Base-by-base conservation (phyloP, 2,329 filamentous ascomycete species). In the Blastomyces emzantsi region DNA sequence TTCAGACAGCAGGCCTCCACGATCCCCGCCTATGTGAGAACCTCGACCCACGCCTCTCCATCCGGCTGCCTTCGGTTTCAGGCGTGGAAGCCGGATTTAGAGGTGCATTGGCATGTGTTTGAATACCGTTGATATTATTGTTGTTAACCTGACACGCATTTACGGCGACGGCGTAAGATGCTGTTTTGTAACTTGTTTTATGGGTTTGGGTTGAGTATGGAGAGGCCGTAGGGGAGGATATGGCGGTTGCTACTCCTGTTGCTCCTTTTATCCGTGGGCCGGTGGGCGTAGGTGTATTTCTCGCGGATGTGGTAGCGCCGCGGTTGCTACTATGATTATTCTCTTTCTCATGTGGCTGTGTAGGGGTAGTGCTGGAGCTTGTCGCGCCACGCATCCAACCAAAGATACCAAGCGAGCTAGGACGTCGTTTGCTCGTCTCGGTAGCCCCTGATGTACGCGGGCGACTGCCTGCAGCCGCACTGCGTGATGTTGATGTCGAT, bases 361-460 rank as follows among this genome's bases (percentile, higher is more conserved):
- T 25, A 13, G 33, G 33, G 11, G 55, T 43, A n/a, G 55, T 17
- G 17, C 3, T 17, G 11, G 33, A 22, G 33, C 13, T 22, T 1
- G 19, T 47, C 22, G 43, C 67, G 2, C 73, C 69, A 64, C 76
- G 76, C 71, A 77, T 75, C 75, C 75, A 77, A n/a, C 74, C 71
- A 54, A 76, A 72, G 28, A 77, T 70, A 1, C 73, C 71, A 3
- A 76, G 66, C 2, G 75, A 77, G 63, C 72, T 73, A 19, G 57
- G 57, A 57, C 73, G 74, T 28, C 75, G 69, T 62, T 76, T 76
- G 62, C 73, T 70, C 28, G 66, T 68, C 61, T 68, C 68, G 73
- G 72, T 43, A 72, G 72, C 9, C 66, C 65, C 2, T 70, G 52
- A 55, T 9, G 30, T 55, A 11, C 33, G 33, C 52, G 28, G 30